These are phyloP conservation scores for Plasmodium blacklocki DNA, from an alignment of 169 alveolate genomes.

Conservation along the genomic window DNA sequence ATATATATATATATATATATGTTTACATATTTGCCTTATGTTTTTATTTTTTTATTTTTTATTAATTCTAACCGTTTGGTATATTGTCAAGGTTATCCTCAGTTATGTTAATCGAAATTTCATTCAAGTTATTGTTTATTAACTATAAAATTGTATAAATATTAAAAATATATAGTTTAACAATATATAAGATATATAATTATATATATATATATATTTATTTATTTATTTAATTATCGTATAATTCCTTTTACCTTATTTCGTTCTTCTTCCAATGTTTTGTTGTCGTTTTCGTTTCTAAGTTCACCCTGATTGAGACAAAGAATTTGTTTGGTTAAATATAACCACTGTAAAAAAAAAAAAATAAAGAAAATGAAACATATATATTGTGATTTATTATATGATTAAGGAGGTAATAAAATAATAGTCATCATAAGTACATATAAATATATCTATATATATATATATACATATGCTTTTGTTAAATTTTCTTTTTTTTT, in stretches of 20 bases:
- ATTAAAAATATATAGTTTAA: not conserved
- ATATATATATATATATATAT: not conserved
- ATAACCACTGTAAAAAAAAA: constrained; percentile 50
- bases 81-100: constrained; percentile 51
- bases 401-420: no score
- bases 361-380: not conserved
- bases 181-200: not conserved
- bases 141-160: constrained; percentile 16
- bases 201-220: not conserved
- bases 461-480: not conserved
- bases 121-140: constrained; percentile 59
- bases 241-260: constrained; percentile 30
- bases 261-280: constrained; percentile 47
- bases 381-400: no score
- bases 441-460: not conserved
- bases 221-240: not conserved
- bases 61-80: constrained; percentile 29
- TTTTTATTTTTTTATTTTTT: constrained; percentile 6
- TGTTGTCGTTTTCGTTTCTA: constrained; percentile 59
- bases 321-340: constrained; percentile 66
- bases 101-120: constrained; percentile 50
- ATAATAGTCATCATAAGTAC: no score
- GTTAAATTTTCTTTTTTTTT: not conserved
- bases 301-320: constrained; percentile 65
- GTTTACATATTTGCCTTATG: not conserved